Evolutionary conservation across 106 monocot species (phyloP).

Genomic region (Acanthochlamys bracteata): DNA sequence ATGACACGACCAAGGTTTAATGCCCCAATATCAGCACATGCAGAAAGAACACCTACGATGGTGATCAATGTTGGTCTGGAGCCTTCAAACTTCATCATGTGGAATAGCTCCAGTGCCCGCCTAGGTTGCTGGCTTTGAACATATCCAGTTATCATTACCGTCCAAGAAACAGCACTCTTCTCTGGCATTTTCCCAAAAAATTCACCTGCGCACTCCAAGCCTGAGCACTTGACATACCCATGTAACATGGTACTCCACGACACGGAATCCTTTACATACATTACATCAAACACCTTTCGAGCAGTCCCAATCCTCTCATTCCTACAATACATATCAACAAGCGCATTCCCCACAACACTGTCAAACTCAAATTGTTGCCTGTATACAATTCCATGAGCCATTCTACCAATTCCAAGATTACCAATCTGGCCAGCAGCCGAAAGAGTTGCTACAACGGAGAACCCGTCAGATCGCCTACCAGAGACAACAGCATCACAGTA

Average conservation of each 20-base stretch:
- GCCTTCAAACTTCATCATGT: conserved; percentile 15
- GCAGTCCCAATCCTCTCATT: conserved; percentile 17
- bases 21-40: conserved; percentile 46
- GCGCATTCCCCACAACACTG: conserved; percentile 31
- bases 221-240: conserved; percentile 6
- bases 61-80: conserved; percentile 11
- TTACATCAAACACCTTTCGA: conserved; percentile 16
- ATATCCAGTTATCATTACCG: conserved; percentile 23
- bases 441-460: conserved; percentile 43
- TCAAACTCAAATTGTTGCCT: conserved; percentile 18
- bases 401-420: conserved; percentile 18
- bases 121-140: not conserved
- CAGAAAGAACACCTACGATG: conserved; percentile 28
- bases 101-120: conserved; percentile 17
- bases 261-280: conserved; percentile 9
- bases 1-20: conserved; percentile 31
- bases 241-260: conserved; percentile 22
- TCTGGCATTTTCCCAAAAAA: conserved; percentile 25
- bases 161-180: conserved; percentile 20
- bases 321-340: conserved; percentile 41
- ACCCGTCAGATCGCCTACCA: conserved; percentile 34
- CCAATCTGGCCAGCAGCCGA: conserved; percentile 24
- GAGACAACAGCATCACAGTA: conserved; percentile 22
- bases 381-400: conserved; percentile 35
- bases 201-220: not conserved